Conservation (phyloP, 345 rosid genomes). For the Erucastrum elatum region DNA sequence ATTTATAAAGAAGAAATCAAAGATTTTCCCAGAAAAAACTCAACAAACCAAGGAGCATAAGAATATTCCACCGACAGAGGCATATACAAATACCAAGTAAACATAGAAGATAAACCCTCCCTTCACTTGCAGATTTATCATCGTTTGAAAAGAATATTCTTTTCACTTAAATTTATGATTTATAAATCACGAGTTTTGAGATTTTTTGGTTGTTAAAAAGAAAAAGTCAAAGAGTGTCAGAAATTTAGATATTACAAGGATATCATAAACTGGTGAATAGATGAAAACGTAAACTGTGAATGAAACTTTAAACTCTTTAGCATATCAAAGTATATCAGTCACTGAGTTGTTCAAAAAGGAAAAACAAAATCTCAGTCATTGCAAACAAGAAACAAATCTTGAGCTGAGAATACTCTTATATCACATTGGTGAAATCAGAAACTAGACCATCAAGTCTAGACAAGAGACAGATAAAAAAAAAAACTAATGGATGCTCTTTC, state of each 20-base stretch:
- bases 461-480: background rate
- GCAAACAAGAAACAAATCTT: slow-evolving; percentile 2
- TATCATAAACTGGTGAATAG: background rate
- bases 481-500: background rate
- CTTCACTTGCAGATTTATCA: background rate
- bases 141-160: background rate
- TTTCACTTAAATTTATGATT: background rate
- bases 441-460: background rate
- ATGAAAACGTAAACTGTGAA: background rate
- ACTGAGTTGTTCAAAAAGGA: background rate
- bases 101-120: background rate
- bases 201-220: no score
- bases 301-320: background rate
- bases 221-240: no score
- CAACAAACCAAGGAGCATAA: no score
- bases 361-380: background rate
- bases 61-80: background rate
- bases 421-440: slow-evolving; percentile 12
- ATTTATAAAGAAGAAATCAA: no score
- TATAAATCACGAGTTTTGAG: no score
- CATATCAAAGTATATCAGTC: background rate
- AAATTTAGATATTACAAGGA: background rate
- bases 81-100: background rate
- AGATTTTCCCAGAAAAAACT: no score
- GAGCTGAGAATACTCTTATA: background rate